Base-by-base conservation (phyloP, 345 rosid species). In the Turnera subulata region DNA sequence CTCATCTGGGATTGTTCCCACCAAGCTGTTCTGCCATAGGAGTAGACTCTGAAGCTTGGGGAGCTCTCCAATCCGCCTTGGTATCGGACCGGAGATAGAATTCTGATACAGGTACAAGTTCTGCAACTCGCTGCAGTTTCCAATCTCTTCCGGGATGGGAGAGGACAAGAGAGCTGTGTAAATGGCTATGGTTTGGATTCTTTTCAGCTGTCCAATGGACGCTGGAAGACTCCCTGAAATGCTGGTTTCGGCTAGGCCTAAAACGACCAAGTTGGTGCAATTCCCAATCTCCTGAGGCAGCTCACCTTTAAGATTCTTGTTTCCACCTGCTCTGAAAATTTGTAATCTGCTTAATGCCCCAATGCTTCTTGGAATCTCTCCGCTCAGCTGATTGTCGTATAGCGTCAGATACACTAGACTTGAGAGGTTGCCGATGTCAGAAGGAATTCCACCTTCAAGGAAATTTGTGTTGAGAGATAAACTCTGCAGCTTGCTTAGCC, bases 161-260 rank as follows among this genome's bases (percentile, higher is more conserved):
- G 94, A 96, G 21, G 97, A 83, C 23, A 93, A 37, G 33, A 85
- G 75, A 11, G 97, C 29, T 6, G 99, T 82, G 61, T 93, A 93
- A 33, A 89, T 25, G 50, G 96, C 94, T 52, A 93, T 62, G 16
- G 94, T 93, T 66, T 89, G 90, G 58, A 89, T 71, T 18, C 68
- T 75, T 62, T 77, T 84, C 65, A 93, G 77, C 80, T 56, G 79
- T 37, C 97, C 90, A 23, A 93, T 74, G 9, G 96, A 75, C 16
- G 84, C 68, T 33, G 97, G 96, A 11, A 87, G 80, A 35, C 51
- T 75, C 11, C 99, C 97, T 22, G 96, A 89, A 72, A 93, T 81
- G 78, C 99, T 73, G 42, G 99, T 93, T 37, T 89, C 99, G 0
- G 99, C 94, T 6, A 93, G 84, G 64, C 99, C 99, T 68, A 93